Conservation (phyloP, 805 yeast genomes). For the Metschnikowia cerradonensis region DNA sequence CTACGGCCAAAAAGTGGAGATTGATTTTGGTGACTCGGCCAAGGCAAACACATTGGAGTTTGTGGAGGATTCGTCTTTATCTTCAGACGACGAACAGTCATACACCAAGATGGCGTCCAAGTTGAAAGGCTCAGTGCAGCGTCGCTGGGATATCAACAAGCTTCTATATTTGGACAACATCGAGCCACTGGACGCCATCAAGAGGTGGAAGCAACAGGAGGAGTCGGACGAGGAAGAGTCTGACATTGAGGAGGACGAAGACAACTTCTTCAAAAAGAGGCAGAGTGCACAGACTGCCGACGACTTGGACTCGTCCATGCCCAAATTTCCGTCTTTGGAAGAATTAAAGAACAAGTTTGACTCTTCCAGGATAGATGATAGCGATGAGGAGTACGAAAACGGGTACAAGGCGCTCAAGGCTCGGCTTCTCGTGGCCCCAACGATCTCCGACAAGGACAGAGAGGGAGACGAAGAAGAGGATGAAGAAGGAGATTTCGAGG, state of each 20-base stretch:
- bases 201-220: slow-evolving; percentile 63
- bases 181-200: slow-evolving; percentile 66
- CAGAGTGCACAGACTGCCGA: slow-evolving; percentile 23
- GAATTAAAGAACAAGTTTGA: slow-evolving; percentile 46
- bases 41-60: slow-evolving; percentile 33
- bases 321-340: slow-evolving; percentile 38
- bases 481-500: slow-evolving; percentile 37
- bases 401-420: slow-evolving; percentile 40
- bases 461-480: slow-evolving; percentile 22
- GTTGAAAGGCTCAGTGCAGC: slow-evolving; percentile 48
- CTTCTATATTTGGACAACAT: slow-evolving; percentile 75
- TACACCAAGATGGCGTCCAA: slow-evolving; percentile 55
- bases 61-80: slow-evolving; percentile 46
- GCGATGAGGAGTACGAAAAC: slow-evolving; percentile 38
- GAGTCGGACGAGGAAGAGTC: slow-evolving; percentile 36
- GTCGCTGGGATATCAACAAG: slow-evolving; percentile 77
- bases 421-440: slow-evolving; percentile 56
- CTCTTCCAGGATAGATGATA: slow-evolving; percentile 21
- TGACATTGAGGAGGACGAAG: slow-evolving; percentile 33
- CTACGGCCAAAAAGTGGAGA: slow-evolving; percentile 36
- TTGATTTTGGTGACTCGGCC: slow-evolving; percentile 40
- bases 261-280: slow-evolving; percentile 53
- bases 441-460: slow-evolving; percentile 25
- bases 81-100: slow-evolving; percentile 37
- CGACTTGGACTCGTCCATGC: slow-evolving; percentile 37